Base-by-base conservation (phyloP, 805 yeast species). In the Candida piceae region DNA sequence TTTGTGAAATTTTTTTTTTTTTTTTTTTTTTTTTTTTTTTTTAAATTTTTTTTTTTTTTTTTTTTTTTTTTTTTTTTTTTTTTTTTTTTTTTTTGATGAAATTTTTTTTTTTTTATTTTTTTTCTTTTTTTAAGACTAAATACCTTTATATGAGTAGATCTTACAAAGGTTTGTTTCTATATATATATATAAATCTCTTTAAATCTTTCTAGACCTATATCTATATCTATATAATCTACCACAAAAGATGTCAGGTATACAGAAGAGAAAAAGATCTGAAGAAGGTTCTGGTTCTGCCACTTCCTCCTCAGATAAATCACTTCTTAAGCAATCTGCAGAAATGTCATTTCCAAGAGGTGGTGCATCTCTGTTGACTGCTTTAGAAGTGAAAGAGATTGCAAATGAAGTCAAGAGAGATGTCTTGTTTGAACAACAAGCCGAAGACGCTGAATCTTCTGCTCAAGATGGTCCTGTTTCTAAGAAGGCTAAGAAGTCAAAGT, bases 291-390 rank as follows among this genome's bases (percentile, higher is more conserved):
- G 31, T 28, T 36, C 29, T 16, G 7, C 28, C 4, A 9, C n/a
- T 5, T 11, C 9, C 19, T 23, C 19, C 10, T 40, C 40, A 10
- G 20, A 42, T 64, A 62, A 47, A 22, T 48, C 60, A 9, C 45
- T 55, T 21, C 48, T 51, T 10, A 44, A 51, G 7, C 53, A 47
- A 17, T 44, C 55, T 11, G 61, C 59, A 41, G 85, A 80, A 40
- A 65, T 70, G 29, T 69, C 83, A 10, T 93, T 93, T 57, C 98
- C 98, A 34, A 84, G 99, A 77, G 98, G 98, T 50, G 98, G 98
- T 34, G 78, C 82, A 10, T 75, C 90, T 19, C 85, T 78, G 18
- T 72, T 93, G 53, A 76, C 95, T 4, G 88, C 97, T 6, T 66
- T 93, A 47, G 99, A 93, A 63, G 78, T 87, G 48, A 88, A 87